Conservation (phyloP, 441 rosid genomes). For the Arabidopsis hybrid region DNA sequence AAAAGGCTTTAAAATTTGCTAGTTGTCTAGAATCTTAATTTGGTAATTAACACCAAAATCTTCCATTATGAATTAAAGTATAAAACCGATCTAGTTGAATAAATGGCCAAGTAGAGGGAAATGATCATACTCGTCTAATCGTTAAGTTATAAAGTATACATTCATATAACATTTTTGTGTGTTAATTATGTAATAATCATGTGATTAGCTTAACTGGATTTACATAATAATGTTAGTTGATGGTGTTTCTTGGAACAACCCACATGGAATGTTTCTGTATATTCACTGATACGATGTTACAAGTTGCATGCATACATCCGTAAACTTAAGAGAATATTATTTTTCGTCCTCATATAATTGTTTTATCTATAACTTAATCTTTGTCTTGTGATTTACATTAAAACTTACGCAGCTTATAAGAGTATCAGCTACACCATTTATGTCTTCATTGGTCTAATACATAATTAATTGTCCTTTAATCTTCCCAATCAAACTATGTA, state of each 20-base stretch:
- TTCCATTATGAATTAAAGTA: constrained; percentile 9
- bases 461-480: background rate
- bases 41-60: constrained; percentile 12
- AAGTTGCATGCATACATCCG: constrained; percentile 32
- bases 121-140: constrained; percentile 25
- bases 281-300: constrained; percentile 7
- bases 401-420: constrained; percentile 2
- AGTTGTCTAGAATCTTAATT: constrained; percentile 23
- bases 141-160: constrained; percentile 14
- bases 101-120: background rate
- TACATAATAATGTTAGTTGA: constrained; percentile 28
- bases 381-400: constrained; percentile 4
- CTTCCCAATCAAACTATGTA: background rate
- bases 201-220: constrained; percentile 43
- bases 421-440: background rate
- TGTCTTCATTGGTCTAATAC: constrained; percentile 1
- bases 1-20: background rate
- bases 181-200: constrained; percentile 38
- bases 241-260: constrained; percentile 30
- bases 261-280: constrained; percentile 45
- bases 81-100: constrained; percentile 12
- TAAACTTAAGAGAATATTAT: background rate
- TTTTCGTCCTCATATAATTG: constrained; percentile 12
- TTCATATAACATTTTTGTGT: background rate
- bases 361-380: background rate